Base-by-base conservation (phyloP, 352 stramenopile species). In the Pythium sukuiense region DNA sequence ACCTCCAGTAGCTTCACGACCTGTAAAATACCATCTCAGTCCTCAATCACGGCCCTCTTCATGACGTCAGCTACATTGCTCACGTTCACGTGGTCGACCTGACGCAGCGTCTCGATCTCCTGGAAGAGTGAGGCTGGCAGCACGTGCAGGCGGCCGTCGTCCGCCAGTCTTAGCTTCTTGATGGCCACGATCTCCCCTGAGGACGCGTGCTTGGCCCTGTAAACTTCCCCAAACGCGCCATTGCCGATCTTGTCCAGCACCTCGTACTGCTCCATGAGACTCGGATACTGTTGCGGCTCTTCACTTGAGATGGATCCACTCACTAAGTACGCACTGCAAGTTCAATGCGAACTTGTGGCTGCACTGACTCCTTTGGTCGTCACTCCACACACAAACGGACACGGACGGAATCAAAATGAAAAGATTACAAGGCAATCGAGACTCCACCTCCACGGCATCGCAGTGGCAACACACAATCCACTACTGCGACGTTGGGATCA, bases 51-150 rank as follows among this genome's bases (percentile, higher is more conserved):
- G 30, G 18, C 18, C 45, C 27, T 37, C 29, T 9, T 56, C 50
- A 24, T 24, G 20, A 24, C 20, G 55, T 41, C 18, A 20, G 41
- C 14, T 39, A 16, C 11, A 12, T 3, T 20, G 50, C 66, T 26
- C 66, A 91, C 80, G 56, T 90, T 90, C 4, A 77, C 71, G 66
- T 94, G 85, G 33, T 80, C 72, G 45, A 92, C 72, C 59, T 94
- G 85, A 1, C 83, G 80, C 75, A 92, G 72, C 33, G 79, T 72
- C 64, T 94, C 79, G 59, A 92, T 88, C 69, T 92, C 85, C 55
- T 91, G 81, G 72, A 92, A 91, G 27, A 85, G 77, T 32, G 71
- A 60, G 12, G 76, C 78, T 8, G 83, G 83, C 6, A 93, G 67
- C 56, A 82, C 71, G 24, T 61, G 61, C 55, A 89, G 70, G 16